phyloP scores from a whole-genome alignment of 73 alveolate genomes.

The Diophrys sp. region DNA sequence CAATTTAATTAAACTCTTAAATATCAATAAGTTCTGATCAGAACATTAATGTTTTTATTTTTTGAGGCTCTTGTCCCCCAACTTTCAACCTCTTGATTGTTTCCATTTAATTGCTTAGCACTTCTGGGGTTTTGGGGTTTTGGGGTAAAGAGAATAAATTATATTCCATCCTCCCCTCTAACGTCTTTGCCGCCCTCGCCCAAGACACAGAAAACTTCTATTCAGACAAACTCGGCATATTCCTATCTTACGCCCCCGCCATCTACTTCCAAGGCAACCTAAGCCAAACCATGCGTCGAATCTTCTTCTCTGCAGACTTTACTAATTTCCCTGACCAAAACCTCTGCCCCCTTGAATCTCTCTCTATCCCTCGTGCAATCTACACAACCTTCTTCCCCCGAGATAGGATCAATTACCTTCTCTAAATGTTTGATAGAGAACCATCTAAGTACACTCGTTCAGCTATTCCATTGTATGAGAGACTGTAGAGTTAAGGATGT shows the following conservation, averaged over 20 bases:
- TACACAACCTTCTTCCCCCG: not conserved
- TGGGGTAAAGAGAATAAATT: too few species aligned
- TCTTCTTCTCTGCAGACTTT: not conserved
- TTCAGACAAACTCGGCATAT: slow-evolving; percentile 46
- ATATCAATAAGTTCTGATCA: too few species aligned
- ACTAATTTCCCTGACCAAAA: not conserved
- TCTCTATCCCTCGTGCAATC: not conserved
- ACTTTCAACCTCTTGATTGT: too few species aligned
- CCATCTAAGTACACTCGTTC: not conserved
- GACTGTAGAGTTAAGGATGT: not conserved
- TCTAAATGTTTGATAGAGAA: not conserved
- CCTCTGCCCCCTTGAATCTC: not conserved
- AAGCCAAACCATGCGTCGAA: not conserved
- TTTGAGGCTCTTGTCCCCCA: too few species aligned
- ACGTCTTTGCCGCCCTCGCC: slow-evolving; percentile 69
- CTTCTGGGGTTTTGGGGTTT: too few species aligned
- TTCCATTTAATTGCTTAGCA: too few species aligned
- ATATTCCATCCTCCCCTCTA: too few species aligned
- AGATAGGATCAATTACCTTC: not conserved
- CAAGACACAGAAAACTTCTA: slow-evolving; percentile 33
- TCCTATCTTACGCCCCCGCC: slow-evolving; percentile 61
- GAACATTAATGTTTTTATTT: too few species aligned
- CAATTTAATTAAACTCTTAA: too few species aligned
- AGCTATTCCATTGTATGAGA: not conserved
- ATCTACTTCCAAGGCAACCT: slow-evolving; percentile 18